phyloP scores from a whole-genome alignment of 768 basidiomycete genomes.

The Termitomyces heimii region DNA sequence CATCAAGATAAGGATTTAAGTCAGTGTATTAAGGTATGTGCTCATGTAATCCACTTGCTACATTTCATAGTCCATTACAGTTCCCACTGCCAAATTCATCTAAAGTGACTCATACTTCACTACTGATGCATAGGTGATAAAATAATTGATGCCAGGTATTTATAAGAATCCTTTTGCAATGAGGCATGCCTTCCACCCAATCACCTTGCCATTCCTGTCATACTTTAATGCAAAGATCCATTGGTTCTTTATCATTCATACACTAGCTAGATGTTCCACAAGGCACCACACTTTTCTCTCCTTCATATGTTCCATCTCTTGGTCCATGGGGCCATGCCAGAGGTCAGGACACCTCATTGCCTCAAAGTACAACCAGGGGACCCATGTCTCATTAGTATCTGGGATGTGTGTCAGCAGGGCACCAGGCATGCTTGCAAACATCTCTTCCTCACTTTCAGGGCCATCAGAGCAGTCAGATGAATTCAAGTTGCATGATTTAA shows the following conservation, averaged over 20 bases:
- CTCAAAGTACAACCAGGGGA: too few relatives aligned
- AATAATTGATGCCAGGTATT: neutral
- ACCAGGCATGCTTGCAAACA: neutral
- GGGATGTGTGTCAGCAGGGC: neutral
- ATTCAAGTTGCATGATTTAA: neutral
- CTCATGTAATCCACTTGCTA: neutral
- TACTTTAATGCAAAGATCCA: too few relatives aligned
- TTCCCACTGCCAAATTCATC: neutral
- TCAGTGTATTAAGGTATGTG: neutral
- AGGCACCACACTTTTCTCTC: too few relatives aligned
- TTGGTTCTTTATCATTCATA: too few relatives aligned
- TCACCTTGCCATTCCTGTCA: neutral
- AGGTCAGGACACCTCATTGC: too few relatives aligned
- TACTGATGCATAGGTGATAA: neutral
- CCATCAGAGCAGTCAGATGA: neutral
- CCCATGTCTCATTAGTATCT: neutral
- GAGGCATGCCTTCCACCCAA: neutral
- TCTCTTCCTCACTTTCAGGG: neutral
- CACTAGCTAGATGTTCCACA: too few relatives aligned
- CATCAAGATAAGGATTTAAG: neutral
- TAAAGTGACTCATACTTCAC: neutral
- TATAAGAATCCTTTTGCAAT: neutral
- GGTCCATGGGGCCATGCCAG: too few relatives aligned
- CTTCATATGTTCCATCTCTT: too few relatives aligned
- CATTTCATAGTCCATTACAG: neutral